A percentile compares a stretch with the other conserved stretches of the same genome.
Evolutionary conservation across 2,329 filamentous ascomycete species (phyloP).

Genomic region (Neofusicoccum sp.): DNA sequence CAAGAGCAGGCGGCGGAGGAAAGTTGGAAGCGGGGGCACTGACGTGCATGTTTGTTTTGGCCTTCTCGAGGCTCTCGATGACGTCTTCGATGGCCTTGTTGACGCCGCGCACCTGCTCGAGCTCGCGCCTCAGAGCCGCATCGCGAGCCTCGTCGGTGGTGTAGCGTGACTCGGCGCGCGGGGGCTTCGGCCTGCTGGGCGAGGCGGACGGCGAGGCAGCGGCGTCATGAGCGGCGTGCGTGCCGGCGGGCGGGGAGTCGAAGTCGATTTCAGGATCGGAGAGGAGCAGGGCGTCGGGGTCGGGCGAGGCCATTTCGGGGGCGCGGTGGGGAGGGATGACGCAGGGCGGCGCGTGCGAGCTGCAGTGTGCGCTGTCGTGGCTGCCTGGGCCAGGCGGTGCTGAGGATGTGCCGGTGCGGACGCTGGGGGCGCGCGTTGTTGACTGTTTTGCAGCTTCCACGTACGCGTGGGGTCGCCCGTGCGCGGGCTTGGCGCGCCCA

Average conservation of each 20-base stretch:
- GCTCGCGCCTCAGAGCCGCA: constrained; percentile 70
- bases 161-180: constrained; percentile 50
- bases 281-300: constrained; percentile 52
- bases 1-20: neutral
- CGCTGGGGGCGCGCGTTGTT: constrained; percentile 1
- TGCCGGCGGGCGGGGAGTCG: constrained; percentile 50
- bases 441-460: constrained; percentile 14
- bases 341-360: neutral
- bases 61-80: constrained; percentile 67
- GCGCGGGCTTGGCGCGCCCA: neutral
- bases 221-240: constrained; percentile 33
- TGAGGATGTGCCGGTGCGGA: constrained; percentile 6
- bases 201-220: constrained; percentile 42
- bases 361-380: constrained; percentile 15
- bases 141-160: constrained; percentile 69
- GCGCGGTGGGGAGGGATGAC: neutral
- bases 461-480: constrained; percentile 14
- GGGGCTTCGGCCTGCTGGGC: constrained; percentile 30
- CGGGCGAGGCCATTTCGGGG: constrained; percentile 30
- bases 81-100: constrained; percentile 84
- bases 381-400: constrained; percentile 9
- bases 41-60: constrained; percentile 76
- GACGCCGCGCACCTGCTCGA: constrained; percentile 79
- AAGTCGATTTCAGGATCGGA: constrained; percentile 60
- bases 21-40: constrained; percentile 23